Percentiles rank a stretch among this genome's conserved stretches.
Evolutionary conservation across 306 rosid species (phyloP).

Genomic region (Pachyrhizus erosus): DNA sequence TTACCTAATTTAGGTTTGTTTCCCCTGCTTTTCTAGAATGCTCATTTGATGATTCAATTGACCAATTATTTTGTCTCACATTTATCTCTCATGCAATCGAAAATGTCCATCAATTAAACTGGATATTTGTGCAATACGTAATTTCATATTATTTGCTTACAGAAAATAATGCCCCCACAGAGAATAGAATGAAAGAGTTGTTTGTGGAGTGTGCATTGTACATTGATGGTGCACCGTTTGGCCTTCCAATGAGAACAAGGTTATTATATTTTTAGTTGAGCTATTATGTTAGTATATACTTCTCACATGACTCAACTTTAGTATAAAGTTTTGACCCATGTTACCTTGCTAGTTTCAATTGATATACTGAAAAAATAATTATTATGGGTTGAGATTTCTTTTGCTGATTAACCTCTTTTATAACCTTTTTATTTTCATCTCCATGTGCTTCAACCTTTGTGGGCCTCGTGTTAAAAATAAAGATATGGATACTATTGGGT

Average conservation of each 20-base stretch:
- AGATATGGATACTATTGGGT: constrained; percentile 5
- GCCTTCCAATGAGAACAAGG: constrained; percentile 94
- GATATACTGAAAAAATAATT: neutral
- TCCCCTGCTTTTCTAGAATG: neutral
- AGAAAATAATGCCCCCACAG: constrained; percentile 64
- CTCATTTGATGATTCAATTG: neutral
- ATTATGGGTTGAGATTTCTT: neutral
- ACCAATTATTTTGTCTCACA: neutral
- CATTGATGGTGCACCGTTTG: constrained; percentile 94
- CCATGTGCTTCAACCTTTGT: neutral
- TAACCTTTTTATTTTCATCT: neutral
- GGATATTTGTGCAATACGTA: neutral
- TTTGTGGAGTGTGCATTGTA: constrained; percentile 88
- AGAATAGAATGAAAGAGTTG: constrained; percentile 75
- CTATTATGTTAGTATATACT: neutral
- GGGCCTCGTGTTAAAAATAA: constrained; percentile 9
- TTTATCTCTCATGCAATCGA: neutral
- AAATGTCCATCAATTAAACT: constrained; percentile 9
- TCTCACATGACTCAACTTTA: neutral
- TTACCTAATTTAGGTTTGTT: constrained; percentile 58
- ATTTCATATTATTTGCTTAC: constrained; percentile 30
- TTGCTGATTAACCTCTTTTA: constrained; percentile 2
- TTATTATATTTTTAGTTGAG: constrained; percentile 34
- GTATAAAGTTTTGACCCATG: neutral
- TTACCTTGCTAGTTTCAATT: neutral